phyloP scores from a whole-genome alignment of 169 alveolate species.

The Cryptosporidium andersoni region DNA sequence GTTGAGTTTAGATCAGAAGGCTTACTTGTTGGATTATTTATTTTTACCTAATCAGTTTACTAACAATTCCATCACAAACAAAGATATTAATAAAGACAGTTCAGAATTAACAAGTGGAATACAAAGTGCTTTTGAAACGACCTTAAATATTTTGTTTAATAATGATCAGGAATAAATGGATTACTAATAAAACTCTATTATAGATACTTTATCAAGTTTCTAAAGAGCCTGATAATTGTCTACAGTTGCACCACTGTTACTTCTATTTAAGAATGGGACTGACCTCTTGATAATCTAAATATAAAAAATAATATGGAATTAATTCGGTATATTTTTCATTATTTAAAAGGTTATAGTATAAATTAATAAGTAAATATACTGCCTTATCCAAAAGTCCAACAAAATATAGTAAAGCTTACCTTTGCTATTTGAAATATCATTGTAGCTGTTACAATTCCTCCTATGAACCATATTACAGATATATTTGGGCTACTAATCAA shows the following conservation, averaged over 20 bases:
- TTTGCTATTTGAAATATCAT: conserved; percentile 20
- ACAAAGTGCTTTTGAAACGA: conserved; percentile 3
- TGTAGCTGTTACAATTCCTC: conserved; percentile 42
- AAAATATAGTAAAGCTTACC: conserved; percentile 18
- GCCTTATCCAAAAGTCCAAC: too few species aligned
- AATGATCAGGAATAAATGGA: neutral
- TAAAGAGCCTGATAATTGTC: conserved; percentile 54
- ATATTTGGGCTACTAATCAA: conserved; percentile 1
- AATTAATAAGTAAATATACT: too few species aligned
- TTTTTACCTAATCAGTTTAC: conserved; percentile 35
- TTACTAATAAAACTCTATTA: neutral
- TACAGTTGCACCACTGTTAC: neutral
- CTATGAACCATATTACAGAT: conserved; percentile 37
- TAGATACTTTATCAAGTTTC: neutral
- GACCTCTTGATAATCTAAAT: too few species aligned
- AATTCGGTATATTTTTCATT: too few species aligned
- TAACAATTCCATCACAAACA: neutral
- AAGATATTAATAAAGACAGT: neutral
- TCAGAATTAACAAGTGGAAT: neutral
- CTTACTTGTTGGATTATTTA: conserved; percentile 48
- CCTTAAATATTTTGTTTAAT: conserved; percentile 47
- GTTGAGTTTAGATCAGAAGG: conserved; percentile 33
- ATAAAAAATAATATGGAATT: too few species aligned
- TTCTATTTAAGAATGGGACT: neutral
- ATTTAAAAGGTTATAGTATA: too few species aligned